A percentile compares a stretch with the other conserved stretches of the same genome.
phyloP scores from a whole-genome alignment of 208 protist genomes.

The Wallacemonas sp. region DNA sequence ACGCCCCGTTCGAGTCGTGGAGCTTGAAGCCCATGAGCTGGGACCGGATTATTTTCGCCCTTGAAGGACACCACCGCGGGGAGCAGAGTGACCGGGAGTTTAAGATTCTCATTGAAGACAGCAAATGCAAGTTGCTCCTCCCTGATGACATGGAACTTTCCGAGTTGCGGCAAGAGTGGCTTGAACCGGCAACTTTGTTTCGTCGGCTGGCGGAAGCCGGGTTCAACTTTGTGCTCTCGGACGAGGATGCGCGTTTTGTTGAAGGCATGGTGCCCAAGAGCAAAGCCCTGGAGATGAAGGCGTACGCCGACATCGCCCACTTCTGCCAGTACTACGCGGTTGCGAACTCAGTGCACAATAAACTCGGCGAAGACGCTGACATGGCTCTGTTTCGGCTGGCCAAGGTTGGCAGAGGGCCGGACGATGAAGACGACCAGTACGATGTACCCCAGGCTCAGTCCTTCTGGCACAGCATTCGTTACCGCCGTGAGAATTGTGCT shows the following conservation, averaged over 20 bases:
- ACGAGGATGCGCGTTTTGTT: slow-evolving; percentile 75
- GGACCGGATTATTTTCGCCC: slow-evolving; percentile 68
- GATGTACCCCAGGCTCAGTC: slow-evolving; percentile 31
- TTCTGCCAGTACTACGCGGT: slow-evolving; percentile 82
- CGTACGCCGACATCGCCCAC: slow-evolving; percentile 87
- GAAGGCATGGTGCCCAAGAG: slow-evolving; percentile 73
- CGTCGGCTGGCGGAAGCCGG: slow-evolving; percentile 76
- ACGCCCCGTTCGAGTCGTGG: slow-evolving; percentile 90
- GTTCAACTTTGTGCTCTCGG: slow-evolving; percentile 85
- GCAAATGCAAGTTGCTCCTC: slow-evolving; percentile 70
- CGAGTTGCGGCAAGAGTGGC: slow-evolving; percentile 60
- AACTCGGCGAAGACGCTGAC: slow-evolving; percentile 79
- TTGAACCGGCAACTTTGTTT: slow-evolving; percentile 77
- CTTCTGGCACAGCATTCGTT: slow-evolving; percentile 74
- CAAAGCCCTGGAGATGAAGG: slow-evolving; percentile 70
- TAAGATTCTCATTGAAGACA: slow-evolving; percentile 77
- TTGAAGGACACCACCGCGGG: slow-evolving; percentile 75
- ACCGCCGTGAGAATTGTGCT: slow-evolving; percentile 70
- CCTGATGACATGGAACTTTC: slow-evolving; percentile 81
- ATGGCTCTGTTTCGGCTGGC: slow-evolving; percentile 91
- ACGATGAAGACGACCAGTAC: slow-evolving; percentile 44
- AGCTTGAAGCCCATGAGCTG: slow-evolving; percentile 66
- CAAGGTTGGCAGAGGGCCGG: slow-evolving; percentile 30
- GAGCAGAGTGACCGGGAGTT: slow-evolving; percentile 89
- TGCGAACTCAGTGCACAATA: slow-evolving; percentile 82